phyloP scores from a whole-genome alignment of 2,329 filamentous ascomycete genomes.

The Ascochyta lentis region DNA sequence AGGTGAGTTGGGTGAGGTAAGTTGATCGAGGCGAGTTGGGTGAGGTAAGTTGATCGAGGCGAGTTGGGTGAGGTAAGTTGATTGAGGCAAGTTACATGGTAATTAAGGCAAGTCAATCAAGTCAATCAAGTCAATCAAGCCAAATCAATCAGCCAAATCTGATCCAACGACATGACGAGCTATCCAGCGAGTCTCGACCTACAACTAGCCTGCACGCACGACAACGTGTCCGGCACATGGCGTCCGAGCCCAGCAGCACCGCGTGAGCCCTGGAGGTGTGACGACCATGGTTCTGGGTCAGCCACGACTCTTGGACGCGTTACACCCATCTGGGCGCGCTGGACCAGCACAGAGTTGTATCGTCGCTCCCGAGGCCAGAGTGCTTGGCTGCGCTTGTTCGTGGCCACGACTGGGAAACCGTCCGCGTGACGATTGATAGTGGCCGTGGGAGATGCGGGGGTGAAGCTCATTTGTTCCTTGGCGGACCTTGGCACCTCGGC shows the following conservation, averaged over 20 bases:
- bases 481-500: background rate
- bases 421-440: background rate
- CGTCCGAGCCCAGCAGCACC: background rate
- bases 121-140: too few species aligned
- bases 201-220: background rate
- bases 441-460: background rate
- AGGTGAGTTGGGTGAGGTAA: too few species aligned
- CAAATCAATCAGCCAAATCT: too few species aligned
- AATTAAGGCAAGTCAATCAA: too few species aligned
- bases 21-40: too few species aligned
- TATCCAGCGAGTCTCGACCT: too few species aligned
- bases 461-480: conserved; percentile 6
- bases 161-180: too few species aligned
- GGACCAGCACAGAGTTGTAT: background rate
- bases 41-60: too few species aligned
- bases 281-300: conserved; percentile 3
- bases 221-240: conserved; percentile 17
- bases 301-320: conserved; percentile 16
- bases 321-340: conserved; percentile 24
- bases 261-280: conserved; percentile 4
- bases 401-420: background rate
- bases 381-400: conserved; percentile 19
- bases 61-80: too few species aligned
- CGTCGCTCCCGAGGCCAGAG: background rate
- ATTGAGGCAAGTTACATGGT: too few species aligned